Evolutionary conservation across 768 basidiomycete species (phyloP).

Genomic region (Tylopilus sp.): DNA sequence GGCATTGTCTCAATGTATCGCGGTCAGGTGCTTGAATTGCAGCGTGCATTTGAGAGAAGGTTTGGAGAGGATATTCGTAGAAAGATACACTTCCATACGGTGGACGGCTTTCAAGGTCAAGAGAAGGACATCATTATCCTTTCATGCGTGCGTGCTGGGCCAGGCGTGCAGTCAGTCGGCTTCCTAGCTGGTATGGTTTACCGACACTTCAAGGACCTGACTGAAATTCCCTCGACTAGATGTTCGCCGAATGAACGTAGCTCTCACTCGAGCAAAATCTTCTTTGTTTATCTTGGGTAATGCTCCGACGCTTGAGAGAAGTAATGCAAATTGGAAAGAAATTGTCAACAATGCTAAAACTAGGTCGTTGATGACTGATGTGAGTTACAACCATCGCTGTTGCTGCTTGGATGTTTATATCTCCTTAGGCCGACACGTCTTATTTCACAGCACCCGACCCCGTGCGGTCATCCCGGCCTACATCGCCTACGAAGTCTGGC

Average conservation of each 20-base stretch:
- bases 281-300: conserved; percentile 94
- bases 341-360: conserved; percentile 76
- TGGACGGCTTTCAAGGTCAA: conserved; percentile 98
- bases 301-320: conserved; percentile 82
- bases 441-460: conserved; percentile 37
- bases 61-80: conserved; percentile 71
- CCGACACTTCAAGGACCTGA: not conserved
- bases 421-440: conserved; percentile 29
- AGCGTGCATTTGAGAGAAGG: conserved; percentile 58
- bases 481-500: conserved; percentile 19
- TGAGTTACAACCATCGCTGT: conserved; percentile 26
- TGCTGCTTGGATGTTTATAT: no score
- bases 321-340: conserved; percentile 72
- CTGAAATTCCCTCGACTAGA: conserved; percentile 39
- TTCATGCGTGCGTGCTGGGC: conserved; percentile 92
- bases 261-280: conserved; percentile 91
- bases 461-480: conserved; percentile 13
- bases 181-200: conserved; percentile 70
- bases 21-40: conserved; percentile 79
- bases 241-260: conserved; percentile 95
- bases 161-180: conserved; percentile 77
- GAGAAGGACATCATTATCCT: conserved; percentile 98
- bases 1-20: conserved; percentile 93
- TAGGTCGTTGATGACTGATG: conserved; percentile 61
- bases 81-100: conserved; percentile 91